Base-by-base conservation (phyloP, 805 yeast species). In the Dipodascus albidus region DNA sequence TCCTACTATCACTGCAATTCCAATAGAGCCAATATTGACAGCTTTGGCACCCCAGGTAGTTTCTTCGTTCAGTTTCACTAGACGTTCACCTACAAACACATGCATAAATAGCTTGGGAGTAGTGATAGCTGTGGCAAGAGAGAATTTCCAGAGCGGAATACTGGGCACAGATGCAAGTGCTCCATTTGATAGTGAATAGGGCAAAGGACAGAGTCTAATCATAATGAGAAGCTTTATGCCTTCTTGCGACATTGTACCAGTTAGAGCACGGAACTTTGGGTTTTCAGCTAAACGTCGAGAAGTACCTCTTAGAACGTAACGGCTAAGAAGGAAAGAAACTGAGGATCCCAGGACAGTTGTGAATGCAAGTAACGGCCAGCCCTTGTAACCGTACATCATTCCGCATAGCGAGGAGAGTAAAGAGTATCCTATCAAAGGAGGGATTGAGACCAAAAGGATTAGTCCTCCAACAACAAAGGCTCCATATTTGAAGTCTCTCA, bases 181-280 rank as follows among this genome's bases (percentile, higher is more conserved):
- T 2, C 96, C 97, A 62, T 91, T 91, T 0, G 93, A 83, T 31
- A 91, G 71, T 1, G 96, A 88, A 64, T 89, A 93, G 0, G 98
- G 98, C 62, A 91, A 76, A 0, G 99, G 99, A 60, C 96, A 87
- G 54, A 91, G 67, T 53, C 97, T 74, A 27, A 91, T 76, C 63
- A 91, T 72, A 51, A 85, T 77, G 52, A 91, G 67, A 22, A 93
- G 68, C 58, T 81, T 65, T 54, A 89, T 75, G 54, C 81, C 78
- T 58, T 84, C 83, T 53, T 79, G 78, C 54, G 87, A 95, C 55
- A 91, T 67, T 2, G 87, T 85, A 52, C 82, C 80, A 0, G 87
- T 76, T 57, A 93, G 77, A 0, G 95, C 87, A 58, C 81, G 77
- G 58, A 93, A 80, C 56, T 78, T 80, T 53, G 78, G 78, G 64